Evolutionary conservation across 495 filamentous ascomycete genomes (phyloP), one percentile per base, ranked within the genome.

Genomic region (Tetracladium marchalianum): DNA sequence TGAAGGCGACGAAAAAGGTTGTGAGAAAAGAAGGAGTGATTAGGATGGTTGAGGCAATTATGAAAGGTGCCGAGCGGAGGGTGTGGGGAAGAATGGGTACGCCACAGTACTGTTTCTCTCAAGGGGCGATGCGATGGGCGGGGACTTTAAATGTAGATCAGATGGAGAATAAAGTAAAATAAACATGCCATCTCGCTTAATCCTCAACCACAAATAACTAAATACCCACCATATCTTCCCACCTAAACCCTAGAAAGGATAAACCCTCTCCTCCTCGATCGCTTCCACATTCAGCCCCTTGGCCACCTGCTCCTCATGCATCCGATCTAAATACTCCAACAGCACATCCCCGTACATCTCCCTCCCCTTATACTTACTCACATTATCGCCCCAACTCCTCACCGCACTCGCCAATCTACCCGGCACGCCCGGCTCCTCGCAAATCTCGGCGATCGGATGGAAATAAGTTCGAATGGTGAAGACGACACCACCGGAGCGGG

Each of bases 341-440:
- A 95, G 61, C 3, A 93, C 80, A 31, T 85, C 81, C 50, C 75
- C 72, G 65, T 87, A 94, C 59, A 70, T 77, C 56, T 87, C 85
- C 67, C 73, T 81, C 15, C 89, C 88, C 68, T 93, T 93, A 62
- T 95, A 94, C 63, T 66, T 67, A 31, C 76, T 74, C 9, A 94
- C 88, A 71, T 92, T 84, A 41, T 87, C 81, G 1, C 83, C 84
- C 89, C 88, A 94, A 65, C 85, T 93, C 47, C 89, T 64, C 11
- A 90, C 62, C 18, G 81, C 85, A 48, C 76, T 80, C 27, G 84
- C 84, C 59, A 90, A 57, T 38, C 85, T 54, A 0, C 84, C 84
- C 0, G 85, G 82, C 7, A 87, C 81, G 57, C 78, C 82, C 13
- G 72, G 71, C 66, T 88, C 82, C 64, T 80, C 66, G 0, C 62